Percentiles rank a stretch among this genome's conserved stretches.
These are phyloP conservation scores for Saccharomycopsis hybrid DNA, from an alignment of 1,139 yeast genomes.

Conservation along the genomic window DNA sequence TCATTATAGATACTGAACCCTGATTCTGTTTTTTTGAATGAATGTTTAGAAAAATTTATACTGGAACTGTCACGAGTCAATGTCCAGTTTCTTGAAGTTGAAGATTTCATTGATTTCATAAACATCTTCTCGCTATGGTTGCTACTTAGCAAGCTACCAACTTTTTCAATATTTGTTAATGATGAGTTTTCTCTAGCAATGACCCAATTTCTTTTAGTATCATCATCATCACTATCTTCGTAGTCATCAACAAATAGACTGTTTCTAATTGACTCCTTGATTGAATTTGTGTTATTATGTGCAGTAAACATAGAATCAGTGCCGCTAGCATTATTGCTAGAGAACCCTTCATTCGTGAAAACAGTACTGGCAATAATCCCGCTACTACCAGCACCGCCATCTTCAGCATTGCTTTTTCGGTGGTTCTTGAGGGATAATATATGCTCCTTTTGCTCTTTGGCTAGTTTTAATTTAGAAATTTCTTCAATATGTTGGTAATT, in stretches of 20 bases:
- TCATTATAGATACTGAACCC: conserved; percentile 20
- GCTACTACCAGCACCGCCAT: too few species aligned
- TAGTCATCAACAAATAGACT: conserved; percentile 20
- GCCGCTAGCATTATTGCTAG: too few species aligned
- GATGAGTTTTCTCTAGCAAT: conserved; percentile 21
- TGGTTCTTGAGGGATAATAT: conserved; percentile 10
- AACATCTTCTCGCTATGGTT: conserved; percentile 6
- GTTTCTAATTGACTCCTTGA: conserved; percentile 6
- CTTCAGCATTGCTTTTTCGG: conserved; percentile 6
- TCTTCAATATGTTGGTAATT: conserved; percentile 20
- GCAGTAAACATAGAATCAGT: too few species aligned
- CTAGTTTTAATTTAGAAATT: conserved; percentile 16
- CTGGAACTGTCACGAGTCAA: conserved; percentile 18
- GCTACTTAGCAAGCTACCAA: conserved; percentile 2
- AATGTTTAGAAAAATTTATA: conserved; percentile 6
- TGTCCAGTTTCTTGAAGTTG: conserved; percentile 16
- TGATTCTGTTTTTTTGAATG: conserved; percentile 15
- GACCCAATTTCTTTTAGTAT: conserved; percentile 19
- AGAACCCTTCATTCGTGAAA: too few species aligned
- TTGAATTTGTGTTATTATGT: conserved; percentile 1
- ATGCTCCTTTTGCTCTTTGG: conserved; percentile 16
- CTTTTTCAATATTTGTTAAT: conserved; percentile 17
- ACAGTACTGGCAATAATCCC: neutral
- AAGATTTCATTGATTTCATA: neutral
- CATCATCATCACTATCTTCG: conserved; percentile 19